Evolutionary conservation across 345 rosid genomes (phyloP), one percentile per base, ranked within the genome.

Genomic region (Luvunga scandens): DNA sequence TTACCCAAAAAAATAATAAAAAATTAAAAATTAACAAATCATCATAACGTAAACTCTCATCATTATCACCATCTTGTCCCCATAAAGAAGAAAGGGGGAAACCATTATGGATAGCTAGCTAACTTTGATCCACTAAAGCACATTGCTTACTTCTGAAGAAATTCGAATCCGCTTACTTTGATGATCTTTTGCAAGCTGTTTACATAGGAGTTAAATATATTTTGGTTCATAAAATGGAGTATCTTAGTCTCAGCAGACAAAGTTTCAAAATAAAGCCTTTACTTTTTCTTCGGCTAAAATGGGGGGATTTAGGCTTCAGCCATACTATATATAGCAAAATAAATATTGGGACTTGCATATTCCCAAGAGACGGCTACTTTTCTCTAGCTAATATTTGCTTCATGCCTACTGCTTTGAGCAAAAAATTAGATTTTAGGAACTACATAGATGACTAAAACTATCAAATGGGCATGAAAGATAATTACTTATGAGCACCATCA

Each of bases 401-500:
- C 45, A 22, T 64, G 21, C 71, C 83, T 79, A 39, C 69, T 81
- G 45, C 73, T 69, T 67, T 66, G 9, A 66, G 21, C 81, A 45
- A 9, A 34, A 71, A 31, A 76, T 62, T 69, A 68, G 69, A 71
- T 70, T 19, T 65, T 34, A 28, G 31, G 59, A 72, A 57, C 67
- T 76, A 73, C 63, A 69, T 27, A n/a, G 61, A 61, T 36, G 59
- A 25, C 62, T 53, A 62, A 38, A 48, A 59, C 48, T 25, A 69
- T 66, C 55, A 55, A 66, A 67, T 76, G 72, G 70, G 34, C 34
- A 42, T 42, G 71, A 22, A 22, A 48, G 48, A 78, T 83, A 80
- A 72, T 80, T 85, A 85, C 85, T 78, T 66, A 64, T 75, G 33
- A 66, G 69, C 65, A 7, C 39, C n/a, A 71, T 36, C 36, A 67